phyloP scores from a whole-genome alignment of 2,329 filamentous ascomycete genomes.

The Aspergillaceae sp. region DNA sequence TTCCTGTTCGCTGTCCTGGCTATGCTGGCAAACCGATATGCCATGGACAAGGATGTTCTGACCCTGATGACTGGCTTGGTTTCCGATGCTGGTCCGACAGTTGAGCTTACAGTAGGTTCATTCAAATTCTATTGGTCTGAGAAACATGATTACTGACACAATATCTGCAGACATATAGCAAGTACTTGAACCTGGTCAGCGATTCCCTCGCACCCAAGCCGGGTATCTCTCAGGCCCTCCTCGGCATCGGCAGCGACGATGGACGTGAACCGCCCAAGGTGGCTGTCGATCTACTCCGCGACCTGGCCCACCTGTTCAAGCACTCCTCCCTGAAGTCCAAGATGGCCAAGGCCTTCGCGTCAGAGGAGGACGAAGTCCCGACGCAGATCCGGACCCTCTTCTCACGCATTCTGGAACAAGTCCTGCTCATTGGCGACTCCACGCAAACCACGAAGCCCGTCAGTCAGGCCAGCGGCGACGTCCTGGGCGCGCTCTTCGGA shows the following conservation, averaged over 20 bases:
- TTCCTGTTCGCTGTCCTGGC: conserved; percentile 81
- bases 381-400: conserved; percentile 62
- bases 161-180: conserved; percentile 55
- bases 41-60: conserved; percentile 62
- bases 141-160: conserved; percentile 6
- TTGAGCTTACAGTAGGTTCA: conserved; percentile 53
- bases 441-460: conserved; percentile 29
- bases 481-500: conserved; percentile 71
- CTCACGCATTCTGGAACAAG: conserved; percentile 57
- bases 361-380: conserved; percentile 45
- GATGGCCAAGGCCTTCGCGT: conserved; percentile 29
- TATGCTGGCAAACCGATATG: conserved; percentile 85
- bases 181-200: conserved; percentile 63
- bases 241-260: conserved; percentile 49
- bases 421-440: conserved; percentile 56
- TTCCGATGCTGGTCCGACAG: conserved; percentile 60
- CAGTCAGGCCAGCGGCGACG: conserved; percentile 49
- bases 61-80: conserved; percentile 70
- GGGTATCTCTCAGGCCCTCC: conserved; percentile 60
- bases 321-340: conserved; percentile 35
- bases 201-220: conserved; percentile 72
- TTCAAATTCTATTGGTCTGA: not conserved
- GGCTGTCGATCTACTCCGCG: conserved; percentile 35
- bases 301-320: conserved; percentile 32
- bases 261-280: conserved; percentile 41